Percentiles rank a stretch among this genome's conserved stretches.
Conservation (phyloP, 495 filamentous ascomycete species). For the Cercophora scortea region DNA sequence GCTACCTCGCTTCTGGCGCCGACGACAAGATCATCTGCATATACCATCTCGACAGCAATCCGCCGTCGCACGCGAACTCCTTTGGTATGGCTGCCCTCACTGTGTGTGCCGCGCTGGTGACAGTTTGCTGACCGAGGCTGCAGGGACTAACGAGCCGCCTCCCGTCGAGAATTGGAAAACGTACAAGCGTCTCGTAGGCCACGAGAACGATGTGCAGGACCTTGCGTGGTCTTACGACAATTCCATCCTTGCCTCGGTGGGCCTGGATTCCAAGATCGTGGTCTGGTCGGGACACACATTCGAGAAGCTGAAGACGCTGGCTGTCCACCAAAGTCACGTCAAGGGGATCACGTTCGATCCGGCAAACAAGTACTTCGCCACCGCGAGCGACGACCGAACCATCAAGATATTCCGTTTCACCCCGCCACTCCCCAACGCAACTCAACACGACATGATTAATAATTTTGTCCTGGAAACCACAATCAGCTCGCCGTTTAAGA, state of each 20-base stretch:
- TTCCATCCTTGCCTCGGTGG: slow-evolving; percentile 90
- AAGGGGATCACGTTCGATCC: slow-evolving; percentile 98
- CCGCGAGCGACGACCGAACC: slow-evolving; percentile 90
- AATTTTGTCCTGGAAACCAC: slow-evolving; percentile 90
- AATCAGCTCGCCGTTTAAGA: slow-evolving; percentile 74
- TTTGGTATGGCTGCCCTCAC: slow-evolving; percentile 52
- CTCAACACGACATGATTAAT: slow-evolving; percentile 84
- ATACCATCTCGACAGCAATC: slow-evolving; percentile 78
- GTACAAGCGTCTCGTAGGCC: slow-evolving; percentile 81
- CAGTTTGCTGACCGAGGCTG: slow-evolving; percentile 13
- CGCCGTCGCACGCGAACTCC: slow-evolving; percentile 60
- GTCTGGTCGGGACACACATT: slow-evolving; percentile 98
- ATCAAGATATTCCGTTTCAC: slow-evolving; percentile 97
- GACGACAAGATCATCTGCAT: slow-evolving; percentile 98
- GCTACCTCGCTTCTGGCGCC: slow-evolving; percentile 90
- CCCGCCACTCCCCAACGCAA: slow-evolving; percentile 83
- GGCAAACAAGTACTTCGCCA: slow-evolving; percentile 98
- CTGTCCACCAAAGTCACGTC: slow-evolving; percentile 90
- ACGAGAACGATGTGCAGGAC: slow-evolving; percentile 98
- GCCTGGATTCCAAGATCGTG: slow-evolving; percentile 94
- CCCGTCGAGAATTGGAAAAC: slow-evolving; percentile 97
- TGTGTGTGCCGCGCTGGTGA: neutral
- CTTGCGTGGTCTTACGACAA: slow-evolving; percentile 95
- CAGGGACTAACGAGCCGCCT: slow-evolving; percentile 82
- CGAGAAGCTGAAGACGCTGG: slow-evolving; percentile 89